Base-by-base conservation (phyloP, 192 early-diverging fungal genomes). In the Linnemannia elongata region DNA sequence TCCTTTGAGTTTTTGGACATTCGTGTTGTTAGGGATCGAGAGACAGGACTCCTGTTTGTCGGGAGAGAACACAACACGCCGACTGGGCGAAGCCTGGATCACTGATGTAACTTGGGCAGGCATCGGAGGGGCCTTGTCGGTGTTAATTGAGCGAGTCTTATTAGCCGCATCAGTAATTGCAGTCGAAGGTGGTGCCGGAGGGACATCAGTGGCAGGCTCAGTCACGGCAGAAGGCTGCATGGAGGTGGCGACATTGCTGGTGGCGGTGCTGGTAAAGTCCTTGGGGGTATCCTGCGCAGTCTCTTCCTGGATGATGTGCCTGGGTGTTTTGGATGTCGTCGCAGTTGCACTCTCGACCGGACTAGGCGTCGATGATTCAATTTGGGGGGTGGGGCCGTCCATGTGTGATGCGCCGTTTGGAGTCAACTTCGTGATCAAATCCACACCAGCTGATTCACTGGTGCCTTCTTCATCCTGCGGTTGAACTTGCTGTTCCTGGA, bases 51-150 rank as follows among this genome's bases (percentile, higher is more conserved):
- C 72, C 55, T 72, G 82, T 52, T 76, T 84, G 73, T 79, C 75
- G 22, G 82, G 82, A 0, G 82, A 84, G 30, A 84, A 84, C 1
- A 74, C 76, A 15, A 84, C 82, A 9, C 82, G 82, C n/a, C 79
- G 75, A 4, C 70, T 77, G 7, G 82, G 82, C 4, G 82, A 84
- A 27, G 77, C 82, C 8, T 68, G 60, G 3, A 84, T 74, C 35
- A 84, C 39, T 17, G 60, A 66, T 66, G 77, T 77, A 27, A 84
- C 75, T 54, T 84, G 82, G 1, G 82, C 77, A 24, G 82, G 82
- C 39, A 84, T 84, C 8, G 77, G 30, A 3, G 66, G 27, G 12
- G 77, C 60, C 20, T 24, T 72, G 12, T 54, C 60, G 12, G 60
- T 41, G 57, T 47, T 5, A 13, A 0, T 24, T 15, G 22, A 6